Evolutionary conservation across 805 yeast species (phyloP), one percentile per base, ranked within the genome.

Genomic region (Candida orba): DNA sequence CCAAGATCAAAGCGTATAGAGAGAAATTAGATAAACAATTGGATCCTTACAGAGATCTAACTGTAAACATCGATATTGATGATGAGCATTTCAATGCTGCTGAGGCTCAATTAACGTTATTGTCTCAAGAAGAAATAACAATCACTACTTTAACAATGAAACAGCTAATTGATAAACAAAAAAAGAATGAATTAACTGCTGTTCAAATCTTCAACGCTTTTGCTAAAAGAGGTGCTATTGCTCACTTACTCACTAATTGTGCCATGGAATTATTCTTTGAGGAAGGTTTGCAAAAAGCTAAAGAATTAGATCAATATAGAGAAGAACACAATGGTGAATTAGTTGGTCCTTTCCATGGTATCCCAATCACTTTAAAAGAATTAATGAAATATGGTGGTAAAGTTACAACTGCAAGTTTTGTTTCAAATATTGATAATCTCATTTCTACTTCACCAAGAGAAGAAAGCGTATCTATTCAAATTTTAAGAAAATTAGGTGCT

Each of bases 321-420:
- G 51, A 44, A 20, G 45, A 46, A 12, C 50, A 53, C 38, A 67
- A 73, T 45, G 79, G 78, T 24, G 64, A 73, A 49, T 65, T 80
- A 3, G 62, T 74, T 25, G 89, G 88, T 37, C 81, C 85, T 6
- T 66, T 82, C 50, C 88, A 81, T 52, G 88, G 88, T 23, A 58
- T 81, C 18, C 88, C 88, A 15, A 66, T 82, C 40, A 79, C 86
- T 0, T 61, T 81, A 38, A 82, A 81, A 55, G 88, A 82, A 57
- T 82, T 79, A 56, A 72, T 78, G 64, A 71, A 73, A 45, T 73
- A 70, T 54, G 72, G 68, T 44, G 81, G 76, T 33, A 75, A 70
- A 47, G 66, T 72, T 50, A 78, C 83, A 18, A 74, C 76, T 47
- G 85, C 80, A 22, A 76, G 82, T 23, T 78, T 76, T 62, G 84